These are phyloP conservation scores for Calendula officinalis DNA, from an alignment of 129 eudicot genomes.

Conservation along the genomic window DNA sequence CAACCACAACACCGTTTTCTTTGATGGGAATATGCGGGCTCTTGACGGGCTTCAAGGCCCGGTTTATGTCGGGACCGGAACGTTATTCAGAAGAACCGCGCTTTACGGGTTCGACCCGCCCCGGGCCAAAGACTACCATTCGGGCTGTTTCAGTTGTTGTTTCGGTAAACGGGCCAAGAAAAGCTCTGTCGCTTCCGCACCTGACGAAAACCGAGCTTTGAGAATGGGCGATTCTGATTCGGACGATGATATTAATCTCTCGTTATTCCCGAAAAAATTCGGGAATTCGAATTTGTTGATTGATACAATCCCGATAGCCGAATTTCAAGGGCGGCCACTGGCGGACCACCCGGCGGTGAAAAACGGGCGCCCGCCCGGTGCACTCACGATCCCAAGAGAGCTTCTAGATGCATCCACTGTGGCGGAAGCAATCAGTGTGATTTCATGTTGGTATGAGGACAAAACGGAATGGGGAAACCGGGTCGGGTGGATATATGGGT, in stretches of 20 bases:
- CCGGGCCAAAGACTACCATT: conserved; percentile 44
- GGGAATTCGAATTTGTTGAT: conserved; percentile 54
- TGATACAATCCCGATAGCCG: conserved; percentile 61
- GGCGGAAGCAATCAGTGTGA: conserved; percentile 61
- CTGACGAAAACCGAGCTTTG: conserved; percentile 43
- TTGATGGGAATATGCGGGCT: conserved; percentile 60
- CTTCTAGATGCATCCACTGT: conserved; percentile 65
- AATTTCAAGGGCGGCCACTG: conserved; percentile 60
- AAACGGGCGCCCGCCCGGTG: conserved; percentile 63
- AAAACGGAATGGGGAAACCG: conserved; percentile 70
- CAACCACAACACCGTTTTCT: conserved; percentile 59
- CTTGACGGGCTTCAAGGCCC: conserved; percentile 66
- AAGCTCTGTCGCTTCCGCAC: conserved; percentile 36
- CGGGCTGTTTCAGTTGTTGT: conserved; percentile 47
- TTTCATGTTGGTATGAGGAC: conserved; percentile 62
- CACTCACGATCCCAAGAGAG: conserved; percentile 52
- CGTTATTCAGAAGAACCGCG: conserved; percentile 50
- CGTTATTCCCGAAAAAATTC: conserved; percentile 42
- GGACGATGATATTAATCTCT: conserved; percentile 43
- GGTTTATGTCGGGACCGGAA: conserved; percentile 57
- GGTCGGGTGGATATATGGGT: conserved; percentile 69
- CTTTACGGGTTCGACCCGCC: conserved; percentile 64
- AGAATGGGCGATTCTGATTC: conserved; percentile 48
- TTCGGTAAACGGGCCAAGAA: conserved; percentile 36
- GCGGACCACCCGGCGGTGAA: conserved; percentile 66